Evolutionary conservation across 345 rosid genomes (phyloP).

Genomic region (Hirschfeldia incana): DNA sequence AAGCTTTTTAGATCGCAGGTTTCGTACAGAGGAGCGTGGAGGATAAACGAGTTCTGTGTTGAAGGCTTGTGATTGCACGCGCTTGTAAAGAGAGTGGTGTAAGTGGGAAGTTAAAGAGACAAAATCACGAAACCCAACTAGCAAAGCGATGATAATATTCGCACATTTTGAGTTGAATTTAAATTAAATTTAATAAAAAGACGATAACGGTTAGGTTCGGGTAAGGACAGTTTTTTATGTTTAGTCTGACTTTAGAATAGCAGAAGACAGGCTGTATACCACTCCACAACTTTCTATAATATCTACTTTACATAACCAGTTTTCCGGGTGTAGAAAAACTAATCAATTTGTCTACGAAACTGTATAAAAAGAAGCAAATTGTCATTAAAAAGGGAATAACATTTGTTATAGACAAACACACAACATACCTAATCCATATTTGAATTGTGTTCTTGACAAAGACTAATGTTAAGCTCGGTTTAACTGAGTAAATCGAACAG

Average conservation of each 20-base stretch:
- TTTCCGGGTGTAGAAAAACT: constrained; percentile 4
- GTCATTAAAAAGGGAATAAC: neutral
- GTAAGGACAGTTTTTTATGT: constrained; percentile 37
- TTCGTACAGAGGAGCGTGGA: constrained; percentile 21
- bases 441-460: neutral
- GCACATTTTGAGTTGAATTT: constrained; percentile 10
- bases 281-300: constrained; percentile 29
- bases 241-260: constrained; percentile 37
- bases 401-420: neutral
- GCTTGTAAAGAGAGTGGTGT: neutral
- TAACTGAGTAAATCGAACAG: neutral
- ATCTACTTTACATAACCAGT: constrained; percentile 28
- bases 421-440: neutral
- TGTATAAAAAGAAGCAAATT: neutral
- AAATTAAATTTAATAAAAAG: constrained; percentile 10
- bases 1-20: neutral
- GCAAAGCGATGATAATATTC: constrained; percentile 36
- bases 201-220: constrained; percentile 40
- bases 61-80: neutral
- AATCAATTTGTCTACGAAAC: constrained; percentile 5
- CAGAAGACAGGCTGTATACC: constrained; percentile 37
- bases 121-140: constrained; percentile 41
- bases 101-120: constrained; percentile 29
- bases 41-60: neutral
- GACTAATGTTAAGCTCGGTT: neutral